Evolutionary conservation across 2,329 filamentous ascomycete genomes (phyloP), one percentile per base, ranked within the genome.

Genomic region (Lachnellula occidentalis): DNA sequence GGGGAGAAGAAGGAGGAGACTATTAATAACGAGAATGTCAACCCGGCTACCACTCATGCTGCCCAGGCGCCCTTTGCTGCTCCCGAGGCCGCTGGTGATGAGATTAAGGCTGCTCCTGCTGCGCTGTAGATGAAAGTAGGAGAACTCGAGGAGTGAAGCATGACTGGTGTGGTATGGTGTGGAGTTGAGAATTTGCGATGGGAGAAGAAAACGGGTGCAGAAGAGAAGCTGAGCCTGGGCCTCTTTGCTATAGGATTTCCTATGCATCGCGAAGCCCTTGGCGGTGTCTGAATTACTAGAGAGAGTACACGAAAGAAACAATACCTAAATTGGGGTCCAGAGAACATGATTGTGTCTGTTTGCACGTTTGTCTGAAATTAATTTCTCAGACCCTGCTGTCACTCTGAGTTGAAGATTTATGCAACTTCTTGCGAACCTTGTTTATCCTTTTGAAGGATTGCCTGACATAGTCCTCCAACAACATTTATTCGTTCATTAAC

Each of bases 21-120:
- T 42, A 72, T 75, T 39, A 66, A 73, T 66, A 75, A 73, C 58
- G 46, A 62, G 61, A 53, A 46, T 27, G 54, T 57, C 9, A 63
- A 63, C 51, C 58, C 61, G 24, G 58, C 49, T 36, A 61, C 61
- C 1, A 58, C 59, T 34, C 61, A 63, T 50, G 62, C 50, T 9
- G 55, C 48, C 24, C 58, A 45, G 12, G 54, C 57, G n/a, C 24
- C 57, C 22, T 57, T 50, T 45, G 58, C 55, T 48, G 57, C 62
- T 56, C 55, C 52, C 41, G 52, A 53, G 42, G 53, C 51, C 27
- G 54, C 51, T 43, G 57, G 45, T 31, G 62, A 63, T 45, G 60
- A 64, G 47, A 62, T 64, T 34, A 57, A 64, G 52, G 17, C 56
- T 48, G 62, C 60, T 31, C 59, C 61, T 50, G 64, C 58, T 47